Evolutionary conservation across 2,329 filamentous ascomycete genomes (phyloP).

Genomic region (Fusarium newnesense): DNA sequence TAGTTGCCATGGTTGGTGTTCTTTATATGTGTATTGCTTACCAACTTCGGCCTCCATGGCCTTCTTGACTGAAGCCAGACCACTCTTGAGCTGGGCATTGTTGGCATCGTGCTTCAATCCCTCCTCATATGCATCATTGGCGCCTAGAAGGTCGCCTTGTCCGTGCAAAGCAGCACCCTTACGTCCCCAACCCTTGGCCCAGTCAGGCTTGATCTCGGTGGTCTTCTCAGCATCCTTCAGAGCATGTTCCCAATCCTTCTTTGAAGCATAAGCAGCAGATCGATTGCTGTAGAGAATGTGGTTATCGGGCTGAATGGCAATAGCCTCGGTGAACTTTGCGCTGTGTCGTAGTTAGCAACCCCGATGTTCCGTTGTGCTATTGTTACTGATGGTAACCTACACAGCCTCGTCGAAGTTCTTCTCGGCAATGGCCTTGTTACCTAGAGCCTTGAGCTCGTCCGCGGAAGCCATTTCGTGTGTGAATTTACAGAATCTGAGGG

Average conservation of each 20-base stretch:
- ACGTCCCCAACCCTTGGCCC: conserved; percentile 95
- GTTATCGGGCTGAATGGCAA: conserved; percentile 86
- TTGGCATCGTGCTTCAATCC: conserved; percentile 92
- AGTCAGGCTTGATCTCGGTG: conserved; percentile 94
- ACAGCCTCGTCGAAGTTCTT: conserved; percentile 97
- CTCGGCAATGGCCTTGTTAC: conserved; percentile 97
- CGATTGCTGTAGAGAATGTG: conserved; percentile 99
- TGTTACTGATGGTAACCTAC: conserved; percentile 65
- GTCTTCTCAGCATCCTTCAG: conserved; percentile 93
- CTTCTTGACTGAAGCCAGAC: conserved; percentile 84
- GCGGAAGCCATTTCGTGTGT: conserved; percentile 63
- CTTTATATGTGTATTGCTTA: conserved; percentile 20
- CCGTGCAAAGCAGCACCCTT: conserved; percentile 94
- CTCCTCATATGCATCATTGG: conserved; percentile 90
- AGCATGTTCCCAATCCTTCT: conserved; percentile 87
- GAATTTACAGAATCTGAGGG: conserved; percentile 16
- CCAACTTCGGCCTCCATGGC: conserved; percentile 75
- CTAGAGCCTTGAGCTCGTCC: conserved; percentile 91
- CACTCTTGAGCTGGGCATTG: conserved; percentile 93
- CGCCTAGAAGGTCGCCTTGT: conserved; percentile 83
- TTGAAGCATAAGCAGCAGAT: conserved; percentile 87
- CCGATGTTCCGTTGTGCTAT: background rate
- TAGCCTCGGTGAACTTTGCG: conserved; percentile 94
- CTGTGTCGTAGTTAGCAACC: conserved; percentile 57
- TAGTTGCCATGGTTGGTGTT: background rate